phyloP scores from a whole-genome alignment of 345 rosid genomes.

The Aurinia saxatilis region DNA sequence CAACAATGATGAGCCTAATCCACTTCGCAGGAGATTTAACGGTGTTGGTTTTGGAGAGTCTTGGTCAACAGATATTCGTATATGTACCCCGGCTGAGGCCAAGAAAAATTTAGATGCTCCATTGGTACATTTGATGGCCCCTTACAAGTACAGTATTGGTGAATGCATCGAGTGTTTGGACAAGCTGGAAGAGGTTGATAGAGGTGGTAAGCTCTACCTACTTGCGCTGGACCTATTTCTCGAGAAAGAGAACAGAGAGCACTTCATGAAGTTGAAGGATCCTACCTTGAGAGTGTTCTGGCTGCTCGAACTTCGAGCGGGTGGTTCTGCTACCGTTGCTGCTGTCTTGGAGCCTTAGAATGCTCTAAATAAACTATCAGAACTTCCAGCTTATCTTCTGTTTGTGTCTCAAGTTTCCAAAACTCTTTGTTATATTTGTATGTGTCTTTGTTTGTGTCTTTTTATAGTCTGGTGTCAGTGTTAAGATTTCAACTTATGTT shows the following conservation, averaged over 20 bases:
- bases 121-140: too few species aligned
- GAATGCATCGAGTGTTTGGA: slow-evolving; percentile 50
- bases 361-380: not conserved
- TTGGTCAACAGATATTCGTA: not conserved
- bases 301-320: slow-evolving; percentile 36
- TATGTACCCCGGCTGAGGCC: too few species aligned
- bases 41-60: slow-evolving; percentile 27
- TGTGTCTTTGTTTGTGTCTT: too few species aligned
- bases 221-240: slow-evolving; percentile 45
- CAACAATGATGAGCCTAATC: slow-evolving; percentile 12
- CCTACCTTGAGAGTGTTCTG: slow-evolving; percentile 36
- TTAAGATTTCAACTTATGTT: too few species aligned
- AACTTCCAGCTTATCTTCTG: not conserved
- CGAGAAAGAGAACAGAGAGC: slow-evolving; percentile 43
- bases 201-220: slow-evolving; percentile 40
- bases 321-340: slow-evolving; percentile 4
- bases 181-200: slow-evolving; percentile 40
- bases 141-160: slow-evolving; percentile 26
- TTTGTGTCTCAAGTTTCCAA: not conserved
- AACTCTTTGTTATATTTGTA: not conserved
- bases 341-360: not conserved
- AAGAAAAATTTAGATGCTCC: too few species aligned
- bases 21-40: not conserved
- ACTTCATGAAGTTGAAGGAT: slow-evolving; percentile 42
- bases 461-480: not conserved